Evolutionary conservation across 495 filamentous ascomycete species (phyloP).

Genomic region (Annulohypoxylon bovei): DNA sequence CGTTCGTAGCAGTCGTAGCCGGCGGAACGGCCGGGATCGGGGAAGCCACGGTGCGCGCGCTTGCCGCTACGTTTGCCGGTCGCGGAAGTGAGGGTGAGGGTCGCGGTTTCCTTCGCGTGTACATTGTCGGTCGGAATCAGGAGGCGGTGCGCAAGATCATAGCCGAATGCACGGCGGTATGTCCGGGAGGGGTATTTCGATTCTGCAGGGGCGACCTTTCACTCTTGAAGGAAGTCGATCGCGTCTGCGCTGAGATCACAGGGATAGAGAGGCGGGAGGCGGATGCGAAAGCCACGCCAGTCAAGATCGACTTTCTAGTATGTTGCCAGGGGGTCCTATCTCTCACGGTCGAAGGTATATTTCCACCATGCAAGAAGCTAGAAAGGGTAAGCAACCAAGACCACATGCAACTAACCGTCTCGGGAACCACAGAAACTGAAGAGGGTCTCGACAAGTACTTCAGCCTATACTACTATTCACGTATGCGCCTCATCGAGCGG

Average conservation of each 20-base stretch:
- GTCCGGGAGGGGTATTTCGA: constrained; percentile 25
- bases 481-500: constrained; percentile 31
- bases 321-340: constrained; percentile 32
- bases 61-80: constrained; percentile 27
- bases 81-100: not conserved
- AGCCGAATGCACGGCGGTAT: constrained; percentile 19
- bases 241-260: constrained; percentile 38
- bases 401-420: constrained; percentile 6
- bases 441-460: constrained; percentile 41
- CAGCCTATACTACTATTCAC: constrained; percentile 43
- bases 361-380: constrained; percentile 1
- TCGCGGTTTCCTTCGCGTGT: constrained; percentile 15
- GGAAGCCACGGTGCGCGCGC: constrained; percentile 30
- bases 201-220: constrained; percentile 41
- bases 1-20: constrained; percentile 40
- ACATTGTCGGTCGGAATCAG: constrained; percentile 43
- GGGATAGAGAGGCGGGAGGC: not conserved
- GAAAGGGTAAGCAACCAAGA: not conserved
- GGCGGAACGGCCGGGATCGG: constrained; percentile 44
- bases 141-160: constrained; percentile 35
- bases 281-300: not conserved
- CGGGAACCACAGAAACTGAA: constrained; percentile 26
- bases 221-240: constrained; percentile 38
- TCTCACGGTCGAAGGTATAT: constrained; percentile 9
- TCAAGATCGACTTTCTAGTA: constrained; percentile 37